phyloP scores from a whole-genome alignment of 345 rosid genomes.

The Jatropha curcas region DNA sequence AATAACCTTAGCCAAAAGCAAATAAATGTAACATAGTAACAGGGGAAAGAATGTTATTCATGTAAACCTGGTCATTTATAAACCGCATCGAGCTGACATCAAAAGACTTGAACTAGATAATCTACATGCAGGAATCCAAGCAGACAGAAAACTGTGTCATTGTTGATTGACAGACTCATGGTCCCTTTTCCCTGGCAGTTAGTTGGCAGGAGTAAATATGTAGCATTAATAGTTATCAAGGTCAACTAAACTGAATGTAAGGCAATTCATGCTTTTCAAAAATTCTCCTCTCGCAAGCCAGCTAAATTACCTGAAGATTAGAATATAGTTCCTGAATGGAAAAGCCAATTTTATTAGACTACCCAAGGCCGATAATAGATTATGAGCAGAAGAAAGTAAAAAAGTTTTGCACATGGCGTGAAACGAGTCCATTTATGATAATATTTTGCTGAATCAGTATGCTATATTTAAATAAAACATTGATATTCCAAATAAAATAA shows the following conservation, averaged over 20 bases:
- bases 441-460: neutral
- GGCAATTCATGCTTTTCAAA: neutral
- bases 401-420: neutral
- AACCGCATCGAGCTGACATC: neutral
- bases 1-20: neutral
- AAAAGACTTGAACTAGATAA: neutral
- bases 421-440: neutral
- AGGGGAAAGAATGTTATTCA: neutral
- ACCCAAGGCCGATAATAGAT: neutral
- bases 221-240: neutral
- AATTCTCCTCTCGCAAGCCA: neutral
- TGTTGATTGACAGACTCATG: neutral
- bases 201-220: neutral
- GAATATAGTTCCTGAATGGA: neutral
- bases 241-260: slow-evolving; percentile 1
- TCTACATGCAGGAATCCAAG: neutral
- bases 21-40: neutral
- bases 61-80: neutral
- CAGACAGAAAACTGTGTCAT: neutral
- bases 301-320: neutral
- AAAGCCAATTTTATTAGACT: neutral
- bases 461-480: neutral
- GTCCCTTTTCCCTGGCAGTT: too few species aligned
- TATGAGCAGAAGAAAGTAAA: neutral
- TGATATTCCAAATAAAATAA: neutral